phyloP scores from a whole-genome alignment of 106 monocot species.

The Vanilla planifolia region DNA sequence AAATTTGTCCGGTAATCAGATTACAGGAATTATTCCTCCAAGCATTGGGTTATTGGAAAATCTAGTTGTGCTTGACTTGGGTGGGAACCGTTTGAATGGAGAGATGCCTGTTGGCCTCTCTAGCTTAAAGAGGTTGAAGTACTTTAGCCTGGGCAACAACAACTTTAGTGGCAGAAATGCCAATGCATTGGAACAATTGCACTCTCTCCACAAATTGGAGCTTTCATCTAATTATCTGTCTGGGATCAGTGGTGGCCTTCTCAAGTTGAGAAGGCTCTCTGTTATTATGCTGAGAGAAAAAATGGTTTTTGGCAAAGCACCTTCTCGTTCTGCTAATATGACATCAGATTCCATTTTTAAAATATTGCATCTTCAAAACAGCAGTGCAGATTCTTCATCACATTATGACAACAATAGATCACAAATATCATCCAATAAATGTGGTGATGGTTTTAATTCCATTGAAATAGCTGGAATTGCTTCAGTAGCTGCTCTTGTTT shows the following conservation, averaged over 20 bases:
- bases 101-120: slow-evolving; percentile 51
- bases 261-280: slow-evolving; percentile 49
- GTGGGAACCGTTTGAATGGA: slow-evolving; percentile 39
- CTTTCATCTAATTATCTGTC: slow-evolving; percentile 71
- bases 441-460: slow-evolving; percentile 34
- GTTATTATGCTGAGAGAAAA: slow-evolving; percentile 60
- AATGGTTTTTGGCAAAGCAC: slow-evolving; percentile 56
- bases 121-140: slow-evolving; percentile 41
- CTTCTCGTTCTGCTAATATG: slow-evolving; percentile 31
- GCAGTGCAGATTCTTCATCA: slow-evolving; percentile 10
- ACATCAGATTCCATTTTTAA: slow-evolving; percentile 49
- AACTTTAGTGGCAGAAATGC: slow-evolving; percentile 61
- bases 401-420: slow-evolving; percentile 22
- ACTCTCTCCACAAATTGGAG: slow-evolving; percentile 50
- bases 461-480: slow-evolving; percentile 83
- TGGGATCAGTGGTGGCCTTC: slow-evolving; percentile 56
- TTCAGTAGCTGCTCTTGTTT: slow-evolving; percentile 76
- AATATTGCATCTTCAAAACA: slow-evolving; percentile 34
- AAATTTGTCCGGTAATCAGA: slow-evolving; percentile 42
- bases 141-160: slow-evolving; percentile 52
- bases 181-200: slow-evolving; percentile 31
- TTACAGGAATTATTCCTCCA: slow-evolving; percentile 50
- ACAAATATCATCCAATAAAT: slow-evolving; percentile 11
- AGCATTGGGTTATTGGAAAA: slow-evolving; percentile 31
- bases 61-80: slow-evolving; percentile 51